These are phyloP conservation scores for Xylariaceae sp. DNA, from an alignment of 2,329 filamentous ascomycete genomes.

Conservation along the genomic window DNA sequence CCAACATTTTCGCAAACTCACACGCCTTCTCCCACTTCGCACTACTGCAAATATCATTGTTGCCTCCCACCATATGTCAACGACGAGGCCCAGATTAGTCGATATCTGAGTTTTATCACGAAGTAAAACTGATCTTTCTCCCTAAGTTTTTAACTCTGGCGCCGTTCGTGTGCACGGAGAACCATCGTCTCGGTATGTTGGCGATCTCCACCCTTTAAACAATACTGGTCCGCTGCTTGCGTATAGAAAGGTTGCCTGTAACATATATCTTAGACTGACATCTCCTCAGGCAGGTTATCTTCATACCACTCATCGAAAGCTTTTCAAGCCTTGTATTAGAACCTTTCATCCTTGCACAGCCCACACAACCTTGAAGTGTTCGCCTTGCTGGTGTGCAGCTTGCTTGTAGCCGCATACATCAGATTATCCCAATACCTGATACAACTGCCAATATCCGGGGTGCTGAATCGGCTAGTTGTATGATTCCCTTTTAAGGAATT, in stretches of 20 bases:
- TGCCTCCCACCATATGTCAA: not conserved
- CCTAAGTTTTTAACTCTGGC: conserved; percentile 27
- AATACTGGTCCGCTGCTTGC: conserved; percentile 20
- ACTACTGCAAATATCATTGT: not conserved
- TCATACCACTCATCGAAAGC: not conserved
- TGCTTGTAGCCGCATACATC: not conserved
- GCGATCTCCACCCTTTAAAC: conserved; percentile 32
- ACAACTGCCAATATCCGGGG: conserved; percentile 14
- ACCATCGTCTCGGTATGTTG: conserved; percentile 34
- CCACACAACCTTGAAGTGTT: not conserved
- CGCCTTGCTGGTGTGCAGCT: not conserved
- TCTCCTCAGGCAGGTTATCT: too few species aligned
- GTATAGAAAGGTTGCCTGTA: conserved; percentile 7
- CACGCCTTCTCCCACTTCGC: not conserved
- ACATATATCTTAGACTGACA: conserved; percentile 20
- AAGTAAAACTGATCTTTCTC: conserved; percentile 30
- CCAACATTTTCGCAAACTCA: conserved; percentile 9
- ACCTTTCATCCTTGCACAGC: not conserved
- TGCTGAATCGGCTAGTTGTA: conserved; percentile 23
- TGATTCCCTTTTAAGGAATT: conserved; percentile 18
- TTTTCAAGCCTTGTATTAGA: not conserved
- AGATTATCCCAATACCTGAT: not conserved
- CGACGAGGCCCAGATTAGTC: not conserved
- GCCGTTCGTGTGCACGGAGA: conserved; percentile 34
- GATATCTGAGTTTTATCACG: not conserved